Conservation (phyloP, 78 protist species). For the Paulinella micropora region DNA sequence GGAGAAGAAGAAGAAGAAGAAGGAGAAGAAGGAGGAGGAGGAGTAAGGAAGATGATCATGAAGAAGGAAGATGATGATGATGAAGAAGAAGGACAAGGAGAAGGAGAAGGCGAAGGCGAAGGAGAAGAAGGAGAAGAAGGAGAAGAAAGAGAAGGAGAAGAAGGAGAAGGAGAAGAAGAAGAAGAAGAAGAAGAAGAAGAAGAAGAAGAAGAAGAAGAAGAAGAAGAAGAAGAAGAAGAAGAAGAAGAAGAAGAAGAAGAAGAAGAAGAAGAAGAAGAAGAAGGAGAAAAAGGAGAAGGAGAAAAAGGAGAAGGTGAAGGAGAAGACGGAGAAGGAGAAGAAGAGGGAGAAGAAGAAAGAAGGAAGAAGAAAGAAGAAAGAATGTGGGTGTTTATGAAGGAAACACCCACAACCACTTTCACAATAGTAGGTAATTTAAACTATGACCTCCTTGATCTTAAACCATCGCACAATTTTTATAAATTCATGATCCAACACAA, state of each 20-base stretch:
- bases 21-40: background rate
- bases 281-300: background rate
- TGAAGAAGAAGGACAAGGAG: too few relatives aligned
- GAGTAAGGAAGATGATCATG: too few relatives aligned
- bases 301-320: background rate
- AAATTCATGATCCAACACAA: too few relatives aligned
- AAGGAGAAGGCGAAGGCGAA: too few relatives aligned
- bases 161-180: background rate
- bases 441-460: too few relatives aligned
- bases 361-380: background rate
- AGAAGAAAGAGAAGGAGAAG: background rate
- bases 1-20: background rate
- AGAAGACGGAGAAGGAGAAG: too few relatives aligned
- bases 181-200: background rate
- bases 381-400: background rate
- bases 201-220: background rate
- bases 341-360: background rate
- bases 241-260: background rate
- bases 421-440: too few relatives aligned
- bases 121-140: too few relatives aligned
- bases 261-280: background rate
- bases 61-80: too few relatives aligned
- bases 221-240: background rate
- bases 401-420: too few relatives aligned
- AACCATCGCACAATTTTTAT: too few relatives aligned